A percentile compares a stretch with the other conserved stretches of the same genome.
These are phyloP conservation scores for Plasmodium inui DNA, from an alignment of 169 alveolate genomes.

Conservation along the genomic window DNA sequence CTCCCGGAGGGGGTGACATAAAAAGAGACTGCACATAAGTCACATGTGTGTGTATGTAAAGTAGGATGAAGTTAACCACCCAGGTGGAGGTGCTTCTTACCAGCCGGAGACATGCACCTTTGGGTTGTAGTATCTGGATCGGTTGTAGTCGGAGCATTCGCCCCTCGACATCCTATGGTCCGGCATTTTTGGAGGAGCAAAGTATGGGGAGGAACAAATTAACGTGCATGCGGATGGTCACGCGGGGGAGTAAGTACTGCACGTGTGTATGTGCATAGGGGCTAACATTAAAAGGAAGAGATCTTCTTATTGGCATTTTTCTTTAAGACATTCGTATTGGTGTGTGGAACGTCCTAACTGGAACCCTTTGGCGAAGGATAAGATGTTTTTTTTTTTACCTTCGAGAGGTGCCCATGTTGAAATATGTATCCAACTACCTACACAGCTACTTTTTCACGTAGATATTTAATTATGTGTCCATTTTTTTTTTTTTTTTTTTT, in stretches of 20 bases:
- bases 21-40: not conserved
- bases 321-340: not conserved
- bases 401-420: not conserved
- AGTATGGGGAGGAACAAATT: not conserved
- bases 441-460: not conserved
- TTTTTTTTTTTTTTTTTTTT: not conserved
- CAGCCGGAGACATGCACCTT: slow-evolving; percentile 73
- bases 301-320: not conserved
- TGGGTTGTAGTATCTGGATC: slow-evolving; percentile 55
- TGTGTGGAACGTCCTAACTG: not conserved
- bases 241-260: not conserved
- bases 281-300: not conserved
- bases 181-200: slow-evolving; percentile 6
- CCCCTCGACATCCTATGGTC: not conserved
- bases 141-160: slow-evolving; percentile 4
- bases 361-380: not conserved
- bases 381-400: not conserved
- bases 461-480: not conserved
- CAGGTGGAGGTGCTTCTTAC: not conserved
- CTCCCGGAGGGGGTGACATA: not conserved
- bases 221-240: not conserved
- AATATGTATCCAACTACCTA: not conserved
- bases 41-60: not conserved
- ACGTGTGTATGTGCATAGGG: not conserved
- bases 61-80: not conserved